These are phyloP conservation scores for Apiotrichum montevideense DNA, from an alignment of 1,284 basidiomycete genomes.

Conservation along the genomic window DNA sequence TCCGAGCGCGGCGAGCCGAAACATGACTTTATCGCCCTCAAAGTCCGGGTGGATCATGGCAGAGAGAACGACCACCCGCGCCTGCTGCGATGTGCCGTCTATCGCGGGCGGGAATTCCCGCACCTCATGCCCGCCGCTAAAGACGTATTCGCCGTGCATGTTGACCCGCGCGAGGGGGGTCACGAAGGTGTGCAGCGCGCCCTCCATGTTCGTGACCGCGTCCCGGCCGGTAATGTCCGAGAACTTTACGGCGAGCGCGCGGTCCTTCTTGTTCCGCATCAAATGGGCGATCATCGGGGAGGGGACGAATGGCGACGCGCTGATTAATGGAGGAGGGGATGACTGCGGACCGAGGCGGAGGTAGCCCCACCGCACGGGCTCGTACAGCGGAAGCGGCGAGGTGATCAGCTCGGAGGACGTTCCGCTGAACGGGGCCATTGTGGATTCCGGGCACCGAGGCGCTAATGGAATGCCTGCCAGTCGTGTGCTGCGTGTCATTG, in stretches of 20 bases:
- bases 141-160: slow-evolving; percentile 26
- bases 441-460: too few species aligned
- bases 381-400: not conserved
- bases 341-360: not conserved
- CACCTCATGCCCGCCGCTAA: slow-evolving; percentile 9
- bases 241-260: slow-evolving; percentile 25
- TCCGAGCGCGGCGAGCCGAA: slow-evolving; percentile 5
- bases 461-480: too few species aligned
- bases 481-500: too few species aligned
- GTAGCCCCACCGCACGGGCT: not conserved
- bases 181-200: slow-evolving; percentile 24
- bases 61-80: slow-evolving; percentile 16
- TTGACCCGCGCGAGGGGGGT: slow-evolving; percentile 17
- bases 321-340: not conserved
- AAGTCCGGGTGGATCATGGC: slow-evolving; percentile 28
- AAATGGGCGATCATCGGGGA: slow-evolving; percentile 18
- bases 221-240: slow-evolving; percentile 1
- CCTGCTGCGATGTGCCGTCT: slow-evolving; percentile 2
- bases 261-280: slow-evolving; percentile 27
- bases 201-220: slow-evolving; percentile 26
- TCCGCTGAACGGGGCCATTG: not conserved
- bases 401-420: not conserved
- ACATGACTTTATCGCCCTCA: slow-evolving; percentile 20
- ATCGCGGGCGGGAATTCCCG: not conserved
- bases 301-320: slow-evolving; percentile 4